Evolutionary conservation across 1,284 basidiomycete species (phyloP), one percentile per base, ranked within the genome.

Genomic region (Sanghuangporus weigelae): DNA sequence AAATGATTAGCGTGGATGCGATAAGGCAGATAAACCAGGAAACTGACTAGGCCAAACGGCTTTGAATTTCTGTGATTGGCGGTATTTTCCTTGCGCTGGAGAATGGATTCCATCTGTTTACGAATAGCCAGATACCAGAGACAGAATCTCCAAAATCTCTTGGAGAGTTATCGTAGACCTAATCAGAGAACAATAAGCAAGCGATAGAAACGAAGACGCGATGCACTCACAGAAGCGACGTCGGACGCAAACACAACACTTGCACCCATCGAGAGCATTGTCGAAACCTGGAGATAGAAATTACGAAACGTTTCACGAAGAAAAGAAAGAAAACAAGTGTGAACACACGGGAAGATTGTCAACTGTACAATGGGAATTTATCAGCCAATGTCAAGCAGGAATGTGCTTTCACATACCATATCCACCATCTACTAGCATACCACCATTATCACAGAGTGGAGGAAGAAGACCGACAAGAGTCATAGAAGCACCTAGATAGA

Each of bases 61-160:
- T 90, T 72, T 98, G 97, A 60, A 99, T 94, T 72, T 99, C 96
- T 1, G 97, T 95, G 73, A 99, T 97, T 16, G 91, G 90, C 31
- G 96, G 93, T 7, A 98, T 87, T 64, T 84, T 86, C 66, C 85
- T 80, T 57, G 89, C 86, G 71, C 85, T 88, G 48, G 91, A 92
- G 73, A 96, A 96, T 0, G 94, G 95, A 73, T 96, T 96, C 86
- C 87, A 97, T 64, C 94, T 82, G 74, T 96, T 97, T 64, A 99
- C 74, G 63, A 98, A 79, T 16, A 99, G 84, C 93, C 95, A 98
- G 89, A 95, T 98, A 23, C 97, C 97, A 2, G 96, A 98, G 0
- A 99, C 83, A 0, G 93, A 90, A 71, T 99, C 97, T 5, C 96
- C 96, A 74, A 96, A 98, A 69, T 92, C 89, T 48, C 96, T 84